These are phyloP conservation scores for Podaxis sp. DNA, from an alignment of 768 basidiomycete genomes.

Conservation along the genomic window DNA sequence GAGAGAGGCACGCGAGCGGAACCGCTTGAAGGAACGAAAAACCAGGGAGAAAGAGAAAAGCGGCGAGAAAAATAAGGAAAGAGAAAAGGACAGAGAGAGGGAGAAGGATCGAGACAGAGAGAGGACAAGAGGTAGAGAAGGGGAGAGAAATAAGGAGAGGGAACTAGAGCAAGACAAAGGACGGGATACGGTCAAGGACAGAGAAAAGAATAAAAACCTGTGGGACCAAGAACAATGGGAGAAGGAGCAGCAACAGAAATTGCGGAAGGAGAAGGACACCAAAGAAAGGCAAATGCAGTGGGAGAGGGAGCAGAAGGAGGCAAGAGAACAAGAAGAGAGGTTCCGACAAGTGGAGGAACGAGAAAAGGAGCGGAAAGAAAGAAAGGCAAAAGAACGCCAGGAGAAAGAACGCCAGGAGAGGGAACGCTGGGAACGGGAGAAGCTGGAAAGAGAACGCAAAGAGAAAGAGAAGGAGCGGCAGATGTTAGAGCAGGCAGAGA, in stretches of 20 bases:
- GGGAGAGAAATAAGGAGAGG: slow-evolving; percentile 22
- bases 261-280: slow-evolving; percentile 11
- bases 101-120: slow-evolving; percentile 18
- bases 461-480: slow-evolving; percentile 16
- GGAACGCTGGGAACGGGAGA: slow-evolving; percentile 17
- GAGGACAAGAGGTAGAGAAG: slow-evolving; percentile 18
- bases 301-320: slow-evolving; percentile 4
- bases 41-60: slow-evolving; percentile 10
- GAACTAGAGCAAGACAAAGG: not conserved
- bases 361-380: slow-evolving; percentile 15
- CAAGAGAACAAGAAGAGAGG: slow-evolving; percentile 14
- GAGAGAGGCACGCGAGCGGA: not conserved
- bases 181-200: not conserved
- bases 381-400: slow-evolving; percentile 14
- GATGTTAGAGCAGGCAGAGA: slow-evolving; percentile 12
- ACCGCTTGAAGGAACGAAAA: slow-evolving; percentile 1
- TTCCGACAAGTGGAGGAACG: slow-evolving; percentile 14
- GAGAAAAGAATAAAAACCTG: slow-evolving; percentile 13
- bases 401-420: slow-evolving; percentile 15
- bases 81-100: slow-evolving; percentile 7
- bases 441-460: slow-evolving; percentile 10
- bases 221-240: slow-evolving; percentile 9
- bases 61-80: slow-evolving; percentile 13
- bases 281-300: not conserved
- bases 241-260: slow-evolving; percentile 7